A percentile compares a stretch with the other conserved stretches of the same genome.
These are phyloP conservation scores for Didymellaceae sp. DNA, from an alignment of 2,329 filamentous ascomycete genomes.

Conservation along the genomic window DNA sequence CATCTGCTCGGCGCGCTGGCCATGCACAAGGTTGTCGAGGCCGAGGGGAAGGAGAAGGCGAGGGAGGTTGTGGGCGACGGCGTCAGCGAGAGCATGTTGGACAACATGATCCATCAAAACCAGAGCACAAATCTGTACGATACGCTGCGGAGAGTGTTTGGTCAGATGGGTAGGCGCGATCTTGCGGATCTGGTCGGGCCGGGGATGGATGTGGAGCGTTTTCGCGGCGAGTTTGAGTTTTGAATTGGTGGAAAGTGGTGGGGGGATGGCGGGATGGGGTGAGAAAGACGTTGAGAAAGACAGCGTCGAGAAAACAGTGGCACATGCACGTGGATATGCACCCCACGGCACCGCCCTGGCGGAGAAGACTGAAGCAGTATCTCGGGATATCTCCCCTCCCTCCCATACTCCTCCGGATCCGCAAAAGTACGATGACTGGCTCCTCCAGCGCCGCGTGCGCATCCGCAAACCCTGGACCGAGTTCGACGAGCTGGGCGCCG, in stretches of 20 bases:
- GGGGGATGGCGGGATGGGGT: conserved; percentile 10
- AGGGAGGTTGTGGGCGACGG: conserved; percentile 73
- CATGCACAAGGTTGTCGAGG: conserved; percentile 95
- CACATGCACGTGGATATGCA: neutral
- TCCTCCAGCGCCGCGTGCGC: conserved; percentile 23
- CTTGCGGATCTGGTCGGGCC: conserved; percentile 84
- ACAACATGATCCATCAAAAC: conserved; percentile 92
- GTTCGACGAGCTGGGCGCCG: conserved; percentile 6
- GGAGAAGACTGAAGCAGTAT: neutral
- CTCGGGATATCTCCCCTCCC: too few relatives aligned
- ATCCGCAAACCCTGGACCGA: neutral
- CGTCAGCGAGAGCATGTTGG: conserved; percentile 74
- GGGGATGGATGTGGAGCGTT: conserved; percentile 88
- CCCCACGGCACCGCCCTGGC: neutral
- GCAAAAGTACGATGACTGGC: conserved; percentile 24
- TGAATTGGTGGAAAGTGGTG: conserved; percentile 41
- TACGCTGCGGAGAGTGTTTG: conserved; percentile 92
- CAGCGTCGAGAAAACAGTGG: neutral
- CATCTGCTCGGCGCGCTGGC: conserved; percentile 89
- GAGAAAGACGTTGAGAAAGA: neutral
- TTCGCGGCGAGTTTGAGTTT: conserved; percentile 92
- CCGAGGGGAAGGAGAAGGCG: conserved; percentile 81
- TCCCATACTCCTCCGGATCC: neutral
- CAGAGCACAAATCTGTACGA: conserved; percentile 97
- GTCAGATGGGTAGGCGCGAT: conserved; percentile 90